A percentile compares a stretch with the other conserved stretches of the same genome.
Evolutionary conservation across 495 filamentous ascomycete species (phyloP).

Genomic region (Penicillium bialowiezense): DNA sequence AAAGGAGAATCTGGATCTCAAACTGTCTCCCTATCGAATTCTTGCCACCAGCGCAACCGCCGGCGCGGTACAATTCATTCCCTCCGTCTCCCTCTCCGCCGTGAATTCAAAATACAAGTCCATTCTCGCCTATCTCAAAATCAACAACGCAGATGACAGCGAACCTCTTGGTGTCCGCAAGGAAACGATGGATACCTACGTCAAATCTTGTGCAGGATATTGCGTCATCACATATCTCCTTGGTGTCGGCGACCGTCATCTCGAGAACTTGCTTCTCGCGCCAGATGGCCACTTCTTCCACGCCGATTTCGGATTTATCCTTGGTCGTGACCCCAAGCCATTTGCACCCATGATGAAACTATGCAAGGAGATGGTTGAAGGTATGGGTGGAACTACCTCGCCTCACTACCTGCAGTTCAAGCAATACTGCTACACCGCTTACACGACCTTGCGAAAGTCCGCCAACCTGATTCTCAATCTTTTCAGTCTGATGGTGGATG

Average conservation of each 20-base stretch:
- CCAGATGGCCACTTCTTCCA: slow-evolving; percentile 97
- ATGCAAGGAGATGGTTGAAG: slow-evolving; percentile 96
- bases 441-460: slow-evolving; percentile 83
- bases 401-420: slow-evolving; percentile 84
- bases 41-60: slow-evolving; percentile 87
- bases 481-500: slow-evolving; percentile 95
- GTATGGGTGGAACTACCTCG: slow-evolving; percentile 83
- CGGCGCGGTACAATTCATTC: slow-evolving; percentile 89
- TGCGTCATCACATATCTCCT: slow-evolving; percentile 98
- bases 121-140: slow-evolving; percentile 80
- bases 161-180: slow-evolving; percentile 85
- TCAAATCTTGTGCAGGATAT: slow-evolving; percentile 95
- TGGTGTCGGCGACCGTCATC: slow-evolving; percentile 94
- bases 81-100: slow-evolving; percentile 75
- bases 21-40: slow-evolving; percentile 92
- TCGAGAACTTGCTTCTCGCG: slow-evolving; percentile 90
- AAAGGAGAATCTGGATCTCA: slow-evolving; percentile 96
- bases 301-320: slow-evolving; percentile 95
- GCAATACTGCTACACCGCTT: slow-evolving; percentile 94
- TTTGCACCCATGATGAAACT: slow-evolving; percentile 97
- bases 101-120: slow-evolving; percentile 81
- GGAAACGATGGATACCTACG: slow-evolving; percentile 90
- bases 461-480: slow-evolving; percentile 92
- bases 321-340: slow-evolving; percentile 95
- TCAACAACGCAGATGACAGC: slow-evolving; percentile 83